A percentile compares a stretch with the other conserved stretches of the same genome.
phyloP scores from a whole-genome alignment of 345 rosid species.

The Brassica rapa region DNA sequence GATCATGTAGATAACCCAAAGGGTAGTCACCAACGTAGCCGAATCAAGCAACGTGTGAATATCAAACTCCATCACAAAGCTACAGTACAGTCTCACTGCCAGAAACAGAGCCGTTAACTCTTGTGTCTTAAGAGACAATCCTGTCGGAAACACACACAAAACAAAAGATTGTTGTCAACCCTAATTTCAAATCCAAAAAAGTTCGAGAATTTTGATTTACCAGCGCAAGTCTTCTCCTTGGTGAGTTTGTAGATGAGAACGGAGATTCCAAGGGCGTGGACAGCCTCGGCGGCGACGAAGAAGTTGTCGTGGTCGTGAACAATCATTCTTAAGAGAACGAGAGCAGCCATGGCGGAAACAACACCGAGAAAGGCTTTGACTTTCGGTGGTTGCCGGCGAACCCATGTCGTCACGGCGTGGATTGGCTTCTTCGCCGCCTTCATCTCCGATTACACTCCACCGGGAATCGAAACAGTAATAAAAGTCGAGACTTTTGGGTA shows the following conservation, averaged over 20 bases:
- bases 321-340: constrained; percentile 67
- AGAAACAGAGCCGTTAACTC: constrained; percentile 85
- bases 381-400: constrained; percentile 90
- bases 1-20: constrained; percentile 91
- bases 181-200: neutral
- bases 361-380: constrained; percentile 67
- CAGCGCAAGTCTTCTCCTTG: constrained; percentile 91
- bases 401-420: constrained; percentile 69
- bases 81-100: constrained; percentile 80
- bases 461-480: neutral
- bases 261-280: constrained; percentile 80
- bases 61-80: constrained; percentile 94
- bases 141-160: constrained; percentile 42
- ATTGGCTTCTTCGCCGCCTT: constrained; percentile 62
- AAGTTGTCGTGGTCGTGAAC: constrained; percentile 91
- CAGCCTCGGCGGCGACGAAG: constrained; percentile 86
- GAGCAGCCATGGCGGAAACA: constrained; percentile 60
- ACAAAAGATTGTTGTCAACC: neutral
- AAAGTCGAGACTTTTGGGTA: neutral
- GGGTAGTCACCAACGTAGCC: constrained; percentile 71
- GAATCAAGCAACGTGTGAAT: constrained; percentile 84
- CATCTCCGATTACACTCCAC: constrained; percentile 38
- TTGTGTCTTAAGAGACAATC: constrained; percentile 79
- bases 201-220: constrained; percentile 29
- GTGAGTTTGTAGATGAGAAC: constrained; percentile 89